Base-by-base conservation (phyloP, 306 rosid species). In the Cucumis hystrix region DNA sequence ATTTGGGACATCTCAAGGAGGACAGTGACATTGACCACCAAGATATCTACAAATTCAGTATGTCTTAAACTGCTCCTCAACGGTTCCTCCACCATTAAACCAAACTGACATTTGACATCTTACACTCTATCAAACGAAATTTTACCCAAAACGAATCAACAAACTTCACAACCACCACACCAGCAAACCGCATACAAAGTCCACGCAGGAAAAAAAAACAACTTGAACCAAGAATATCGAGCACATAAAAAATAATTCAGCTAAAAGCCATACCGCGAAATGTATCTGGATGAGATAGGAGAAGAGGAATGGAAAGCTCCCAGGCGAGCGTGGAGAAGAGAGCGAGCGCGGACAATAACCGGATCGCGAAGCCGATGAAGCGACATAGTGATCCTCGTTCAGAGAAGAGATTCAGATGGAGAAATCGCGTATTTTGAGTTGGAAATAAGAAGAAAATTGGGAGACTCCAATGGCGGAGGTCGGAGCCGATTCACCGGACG, bases 321-420 rank as follows among this genome's bases (percentile, higher is more conserved):
- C 60, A 89, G 74, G 7, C 96, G 99, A 79, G 89, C 86, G 78
- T 81, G 82, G 11, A 84, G 41, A 30, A 87, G 77, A 73, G 62
- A 84, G 6, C 89, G 75, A 81, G 87, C 87, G 5, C 88, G 91
- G 72, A 85, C 86, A 83, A 95, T 75, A 82, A 90, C 85, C 39
- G 93, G 91, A 64, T 86, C 86, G 35, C 97, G 91, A 83, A 95
- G 96, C 80, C 97, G 96, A 28, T 93, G 86, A 79, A 95, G 96
- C 72, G 90, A 94, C 99, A 92, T 92, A 18, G 47, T 79, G 49
- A 45, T 64, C 63, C 63, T 77, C 80, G 54, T 54, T 30, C 37
- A 47, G 28, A 65, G 35, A 77, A 49, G 33, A 77, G 79, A 77
- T 30, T 23, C 59, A 23, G 79, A 63, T 51, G 57, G 1, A 45